A percentile compares a stretch with the other conserved stretches of the same genome.
phyloP scores from a whole-genome alignment of 2,329 filamentous ascomycete species.

The Hypoxylon sp. region DNA sequence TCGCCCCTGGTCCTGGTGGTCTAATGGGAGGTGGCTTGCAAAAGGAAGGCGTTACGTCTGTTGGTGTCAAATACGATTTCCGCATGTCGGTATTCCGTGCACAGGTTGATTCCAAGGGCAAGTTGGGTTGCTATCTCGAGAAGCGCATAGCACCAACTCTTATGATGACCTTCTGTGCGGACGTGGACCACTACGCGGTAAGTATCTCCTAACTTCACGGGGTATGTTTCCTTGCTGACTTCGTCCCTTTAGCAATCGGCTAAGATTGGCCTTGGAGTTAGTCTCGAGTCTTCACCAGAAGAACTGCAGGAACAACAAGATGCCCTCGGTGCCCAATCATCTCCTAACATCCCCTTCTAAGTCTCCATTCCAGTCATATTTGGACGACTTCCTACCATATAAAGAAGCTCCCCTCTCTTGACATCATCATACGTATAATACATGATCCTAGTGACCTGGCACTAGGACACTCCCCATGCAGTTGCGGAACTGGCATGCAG shows the following conservation, averaged over 20 bases:
- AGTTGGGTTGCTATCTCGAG: conserved; percentile 91
- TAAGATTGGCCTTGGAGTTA: conserved; percentile 94
- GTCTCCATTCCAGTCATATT: conserved; percentile 28
- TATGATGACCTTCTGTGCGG: conserved; percentile 92
- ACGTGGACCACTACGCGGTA: conserved; percentile 96
- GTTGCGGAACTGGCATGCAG: conserved; percentile 18
- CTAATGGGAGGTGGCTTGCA: conserved; percentile 78
- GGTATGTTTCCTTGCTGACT: conserved; percentile 25
- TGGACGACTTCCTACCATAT: conserved; percentile 36
- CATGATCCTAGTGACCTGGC: conserved; percentile 18
- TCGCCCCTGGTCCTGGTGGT: conserved; percentile 72
- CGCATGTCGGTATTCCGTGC: conserved; percentile 94
- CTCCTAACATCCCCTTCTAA: conserved; percentile 75
- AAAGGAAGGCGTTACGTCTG: conserved; percentile 89
- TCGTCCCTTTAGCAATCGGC: conserved; percentile 78
- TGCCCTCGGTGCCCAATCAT: conserved; percentile 63
- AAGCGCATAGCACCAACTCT: conserved; percentile 95
- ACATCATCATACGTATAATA: conserved; percentile 35
- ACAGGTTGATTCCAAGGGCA: conserved; percentile 94
- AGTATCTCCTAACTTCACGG: conserved; percentile 53
- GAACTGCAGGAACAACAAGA: conserved; percentile 90
- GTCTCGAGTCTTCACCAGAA: conserved; percentile 86
- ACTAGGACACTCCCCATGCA: conserved; percentile 15
- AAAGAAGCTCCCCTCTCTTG: conserved; percentile 44
- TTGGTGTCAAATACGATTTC: conserved; percentile 99